phyloP scores from a whole-genome alignment of 2,329 filamentous ascomycete genomes.

The Ampelomyces quisqualis region DNA sequence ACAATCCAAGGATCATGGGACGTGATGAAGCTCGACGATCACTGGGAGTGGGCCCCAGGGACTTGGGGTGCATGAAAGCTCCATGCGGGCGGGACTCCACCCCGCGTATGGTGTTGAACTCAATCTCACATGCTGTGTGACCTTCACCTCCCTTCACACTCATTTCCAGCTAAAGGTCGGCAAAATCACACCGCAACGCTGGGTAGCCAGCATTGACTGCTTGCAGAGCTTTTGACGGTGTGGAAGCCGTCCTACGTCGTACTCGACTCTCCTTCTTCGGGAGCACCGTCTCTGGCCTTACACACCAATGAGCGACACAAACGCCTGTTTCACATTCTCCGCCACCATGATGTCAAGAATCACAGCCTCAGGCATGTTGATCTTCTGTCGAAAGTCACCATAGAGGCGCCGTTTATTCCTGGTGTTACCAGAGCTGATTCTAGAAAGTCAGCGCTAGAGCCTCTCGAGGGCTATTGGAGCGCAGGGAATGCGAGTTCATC shows the following conservation, averaged over 20 bases:
- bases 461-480: slow-evolving; percentile 11
- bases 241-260: slow-evolving; percentile 10
- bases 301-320: slow-evolving; percentile 6
- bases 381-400: background rate
- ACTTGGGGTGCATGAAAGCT: no score
- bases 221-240: slow-evolving; percentile 6
- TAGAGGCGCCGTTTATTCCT: slow-evolving; percentile 21
- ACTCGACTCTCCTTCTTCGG: slow-evolving; percentile 6
- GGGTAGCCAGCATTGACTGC: slow-evolving; percentile 1
- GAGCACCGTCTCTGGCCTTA: slow-evolving; percentile 7
- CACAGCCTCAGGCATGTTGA: slow-evolving; percentile 11
- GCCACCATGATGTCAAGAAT: slow-evolving; percentile 11
- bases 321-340: slow-evolving; percentile 6
- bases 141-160: background rate
- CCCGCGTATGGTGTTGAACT: no score
- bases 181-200: slow-evolving; percentile 8
- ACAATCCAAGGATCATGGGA: background rate
- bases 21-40: no score
- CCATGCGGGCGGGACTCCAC: no score
- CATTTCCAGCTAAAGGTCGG: background rate
- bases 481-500: slow-evolving; percentile 9
- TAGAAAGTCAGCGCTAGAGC: slow-evolving; percentile 29
- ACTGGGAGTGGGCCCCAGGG: no score
- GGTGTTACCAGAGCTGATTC: slow-evolving; percentile 14
- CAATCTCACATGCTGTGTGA: slow-evolving; percentile 8